A percentile compares a stretch with the other conserved stretches of the same genome.
Conservation (phyloP, 1,139 yeast genomes). For the Sugiyamaella sp. region DNA sequence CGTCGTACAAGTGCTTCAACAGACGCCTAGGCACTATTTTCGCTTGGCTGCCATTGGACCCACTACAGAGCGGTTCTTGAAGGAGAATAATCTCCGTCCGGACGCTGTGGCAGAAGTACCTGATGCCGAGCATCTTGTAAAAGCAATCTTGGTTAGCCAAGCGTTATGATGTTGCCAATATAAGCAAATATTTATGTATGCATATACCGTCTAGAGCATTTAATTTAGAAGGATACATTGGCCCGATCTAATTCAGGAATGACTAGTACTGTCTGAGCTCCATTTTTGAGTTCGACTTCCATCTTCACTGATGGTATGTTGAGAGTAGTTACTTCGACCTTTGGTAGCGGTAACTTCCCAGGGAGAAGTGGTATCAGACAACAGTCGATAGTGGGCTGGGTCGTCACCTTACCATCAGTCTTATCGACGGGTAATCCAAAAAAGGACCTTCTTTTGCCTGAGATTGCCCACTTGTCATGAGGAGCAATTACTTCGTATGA, state of each 20-base stretch:
- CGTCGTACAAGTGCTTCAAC: constrained; percentile 49
- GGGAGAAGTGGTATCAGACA: constrained; percentile 71
- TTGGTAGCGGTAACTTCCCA: constrained; percentile 74
- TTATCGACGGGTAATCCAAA: constrained; percentile 40
- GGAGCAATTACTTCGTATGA: constrained; percentile 46
- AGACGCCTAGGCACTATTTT: constrained; percentile 34
- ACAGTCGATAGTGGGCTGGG: constrained; percentile 44
- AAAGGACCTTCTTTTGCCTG: constrained; percentile 62
- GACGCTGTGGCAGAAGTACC: constrained; percentile 73
- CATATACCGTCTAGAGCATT: background rate
- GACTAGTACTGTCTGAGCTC: constrained; percentile 68
- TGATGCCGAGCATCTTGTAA: constrained; percentile 60
- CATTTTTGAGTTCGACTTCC: constrained; percentile 69
- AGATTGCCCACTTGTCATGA: constrained; percentile 65
- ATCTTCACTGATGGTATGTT: constrained; percentile 47
- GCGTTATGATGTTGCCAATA: background rate
- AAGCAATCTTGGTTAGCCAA: constrained; percentile 38
- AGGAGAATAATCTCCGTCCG: constrained; percentile 56
- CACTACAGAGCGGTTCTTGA: constrained; percentile 73
- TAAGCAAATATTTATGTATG: constrained; percentile 4
- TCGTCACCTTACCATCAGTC: constrained; percentile 33
- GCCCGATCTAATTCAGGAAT: constrained; percentile 69
- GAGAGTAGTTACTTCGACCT: constrained; percentile 50
- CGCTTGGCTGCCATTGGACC: constrained; percentile 90
- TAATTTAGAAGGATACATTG: constrained; percentile 52